Evolutionary conservation across 1,284 basidiomycete species (phyloP).

Genomic region (Afroboletus lepidellus): DNA sequence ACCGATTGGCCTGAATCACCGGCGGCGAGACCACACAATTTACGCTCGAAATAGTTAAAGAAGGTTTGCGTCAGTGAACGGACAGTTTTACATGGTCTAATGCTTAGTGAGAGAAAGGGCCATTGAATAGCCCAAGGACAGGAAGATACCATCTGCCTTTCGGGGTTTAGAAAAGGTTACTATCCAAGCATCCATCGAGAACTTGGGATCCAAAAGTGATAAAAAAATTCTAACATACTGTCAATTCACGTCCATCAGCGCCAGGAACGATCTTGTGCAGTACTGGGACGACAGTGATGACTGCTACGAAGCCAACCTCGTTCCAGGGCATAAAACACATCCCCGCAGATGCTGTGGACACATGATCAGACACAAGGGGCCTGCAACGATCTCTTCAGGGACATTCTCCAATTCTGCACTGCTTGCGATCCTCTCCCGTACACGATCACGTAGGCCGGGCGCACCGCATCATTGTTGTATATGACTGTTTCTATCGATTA

Average conservation of each 20-base stretch:
- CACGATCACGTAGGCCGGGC: constrained; percentile 17
- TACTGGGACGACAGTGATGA: background rate
- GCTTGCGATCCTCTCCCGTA: constrained; percentile 8
- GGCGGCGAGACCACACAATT: too few relatives aligned
- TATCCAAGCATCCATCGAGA: background rate
- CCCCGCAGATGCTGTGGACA: background rate
- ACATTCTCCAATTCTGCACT: constrained; percentile 2
- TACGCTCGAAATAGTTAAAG: too few relatives aligned
- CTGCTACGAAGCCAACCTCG: background rate
- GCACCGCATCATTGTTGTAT: constrained; percentile 19
- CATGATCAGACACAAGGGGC: constrained; percentile 7
- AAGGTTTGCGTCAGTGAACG: too few relatives aligned
- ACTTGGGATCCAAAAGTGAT: background rate
- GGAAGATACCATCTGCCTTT: too few relatives aligned
- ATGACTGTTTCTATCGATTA: constrained; percentile 13
- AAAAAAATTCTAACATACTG: background rate
- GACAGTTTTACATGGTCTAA: too few relatives aligned
- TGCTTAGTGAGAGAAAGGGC: too few relatives aligned
- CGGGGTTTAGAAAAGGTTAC: too few relatives aligned
- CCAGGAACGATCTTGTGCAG: background rate
- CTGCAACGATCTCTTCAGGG: constrained; percentile 1
- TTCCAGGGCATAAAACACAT: background rate
- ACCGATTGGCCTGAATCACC: too few relatives aligned
- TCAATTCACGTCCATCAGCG: background rate
- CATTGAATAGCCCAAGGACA: too few relatives aligned